Conservation (phyloP, 371 early-diverging fungal genomes). For the Entomophthora muscae region DNA sequence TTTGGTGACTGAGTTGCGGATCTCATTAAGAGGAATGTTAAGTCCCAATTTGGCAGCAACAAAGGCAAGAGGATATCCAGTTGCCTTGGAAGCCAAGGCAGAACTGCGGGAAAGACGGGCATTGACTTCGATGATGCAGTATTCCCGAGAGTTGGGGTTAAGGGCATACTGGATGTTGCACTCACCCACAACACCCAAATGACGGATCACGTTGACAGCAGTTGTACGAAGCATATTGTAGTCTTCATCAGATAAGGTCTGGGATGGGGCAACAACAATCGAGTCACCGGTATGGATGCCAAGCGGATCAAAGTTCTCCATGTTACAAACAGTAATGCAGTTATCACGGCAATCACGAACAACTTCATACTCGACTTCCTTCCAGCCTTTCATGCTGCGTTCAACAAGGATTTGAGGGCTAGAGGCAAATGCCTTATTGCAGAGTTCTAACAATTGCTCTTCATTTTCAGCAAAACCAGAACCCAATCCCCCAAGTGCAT, state of each 20-base stretch:
- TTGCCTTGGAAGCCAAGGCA: conserved; percentile 89
- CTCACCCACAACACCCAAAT: conserved; percentile 92
- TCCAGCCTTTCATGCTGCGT: conserved; percentile 93
- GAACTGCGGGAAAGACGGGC: conserved; percentile 72
- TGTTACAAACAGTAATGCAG: conserved; percentile 95
- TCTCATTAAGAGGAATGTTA: conserved; percentile 60
- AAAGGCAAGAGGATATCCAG: conserved; percentile 88
- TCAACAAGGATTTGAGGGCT: conserved; percentile 84
- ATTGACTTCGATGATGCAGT: conserved; percentile 88
- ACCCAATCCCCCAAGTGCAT: conserved; percentile 86
- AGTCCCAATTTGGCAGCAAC: conserved; percentile 89
- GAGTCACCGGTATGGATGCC: conserved; percentile 93
- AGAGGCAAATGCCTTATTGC: conserved; percentile 57
- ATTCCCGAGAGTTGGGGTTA: conserved; percentile 69
- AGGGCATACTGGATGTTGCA: conserved; percentile 93
- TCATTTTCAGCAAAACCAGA: conserved; percentile 82
- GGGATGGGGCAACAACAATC: conserved; percentile 89
- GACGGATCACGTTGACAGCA: conserved; percentile 83
- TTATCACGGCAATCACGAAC: conserved; percentile 87
- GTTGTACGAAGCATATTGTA: conserved; percentile 87
- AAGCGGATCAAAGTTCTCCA: conserved; percentile 96
- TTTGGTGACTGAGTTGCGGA: conserved; percentile 79
- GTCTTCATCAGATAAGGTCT: conserved; percentile 83
- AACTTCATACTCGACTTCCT: conserved; percentile 96
- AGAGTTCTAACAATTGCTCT: conserved; percentile 46